Percentiles rank a stretch among this genome's conserved stretches.
Evolutionary conservation across 2,329 filamentous ascomycete genomes (phyloP).

Genomic region (Apiospora malaysiana): DNA sequence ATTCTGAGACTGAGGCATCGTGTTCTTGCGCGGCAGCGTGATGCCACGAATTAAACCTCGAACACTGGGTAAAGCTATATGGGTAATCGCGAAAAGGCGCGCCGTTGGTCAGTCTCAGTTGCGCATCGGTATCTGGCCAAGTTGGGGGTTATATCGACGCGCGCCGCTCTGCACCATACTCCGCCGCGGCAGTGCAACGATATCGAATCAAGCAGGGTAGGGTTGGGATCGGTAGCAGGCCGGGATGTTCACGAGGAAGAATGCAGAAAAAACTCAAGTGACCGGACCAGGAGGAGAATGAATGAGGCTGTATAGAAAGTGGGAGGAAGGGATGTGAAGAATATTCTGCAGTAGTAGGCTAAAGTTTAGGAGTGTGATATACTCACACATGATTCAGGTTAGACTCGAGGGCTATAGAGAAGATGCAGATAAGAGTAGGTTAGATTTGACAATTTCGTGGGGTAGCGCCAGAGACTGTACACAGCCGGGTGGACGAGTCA

Average conservation of each 20-base stretch:
- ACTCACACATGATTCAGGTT: constrained; percentile 14
- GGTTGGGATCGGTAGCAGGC: neutral
- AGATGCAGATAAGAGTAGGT: constrained; percentile 11
- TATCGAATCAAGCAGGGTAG: neutral
- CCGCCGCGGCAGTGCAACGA: neutral
- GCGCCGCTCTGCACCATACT: neutral
- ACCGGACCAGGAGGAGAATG: neutral
- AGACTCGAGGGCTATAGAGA: neutral
- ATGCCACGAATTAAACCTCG: constrained; percentile 31
- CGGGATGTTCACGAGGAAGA: no score
- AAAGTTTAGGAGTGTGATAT: constrained; percentile 1
- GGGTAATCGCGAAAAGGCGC: neutral
- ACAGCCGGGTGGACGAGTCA: constrained; percentile 16
- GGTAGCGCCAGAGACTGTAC: constrained; percentile 1
- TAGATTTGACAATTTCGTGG: constrained; percentile 9
- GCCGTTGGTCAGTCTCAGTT: constrained; percentile 10
- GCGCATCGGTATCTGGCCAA: constrained; percentile 14
- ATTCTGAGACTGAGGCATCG: constrained; percentile 27
- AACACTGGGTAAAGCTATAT: constrained; percentile 32
- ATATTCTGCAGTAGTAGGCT: neutral
- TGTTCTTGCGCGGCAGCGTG: constrained; percentile 3
- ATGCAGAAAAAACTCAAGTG: neutral
- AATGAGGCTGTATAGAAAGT: neutral
- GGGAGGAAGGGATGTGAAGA: neutral
- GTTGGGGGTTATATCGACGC: constrained; percentile 10